A percentile compares a stretch with the other conserved stretches of the same genome.
These are phyloP conservation scores for Claviceps paspali DNA, from an alignment of 2,329 filamentous ascomycete species.

Conservation along the genomic window DNA sequence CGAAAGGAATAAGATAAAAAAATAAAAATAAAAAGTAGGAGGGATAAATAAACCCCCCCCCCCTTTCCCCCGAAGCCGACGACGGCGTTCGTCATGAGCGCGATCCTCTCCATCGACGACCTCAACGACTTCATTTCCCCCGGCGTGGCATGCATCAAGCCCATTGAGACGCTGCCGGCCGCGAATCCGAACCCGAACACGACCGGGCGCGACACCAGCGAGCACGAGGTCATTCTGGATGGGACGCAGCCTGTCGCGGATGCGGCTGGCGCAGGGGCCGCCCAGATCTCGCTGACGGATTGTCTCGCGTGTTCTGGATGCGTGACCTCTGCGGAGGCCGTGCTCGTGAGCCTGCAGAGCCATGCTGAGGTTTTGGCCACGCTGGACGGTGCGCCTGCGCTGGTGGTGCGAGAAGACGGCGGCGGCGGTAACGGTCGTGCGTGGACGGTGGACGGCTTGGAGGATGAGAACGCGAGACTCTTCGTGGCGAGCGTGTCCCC, in stretches of 20 bases:
- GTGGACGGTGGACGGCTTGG: conserved; percentile 30
- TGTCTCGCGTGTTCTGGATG: conserved; percentile 96
- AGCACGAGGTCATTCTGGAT: conserved; percentile 86
- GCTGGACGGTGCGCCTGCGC: conserved; percentile 50
- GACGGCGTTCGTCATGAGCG: conserved; percentile 80
- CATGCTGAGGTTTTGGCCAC: conserved; percentile 79
- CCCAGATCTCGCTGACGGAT: conserved; percentile 90
- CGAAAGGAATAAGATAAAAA: too few relatives aligned
- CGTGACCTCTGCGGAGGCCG: conserved; percentile 91
- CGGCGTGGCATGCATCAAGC: conserved; percentile 95
- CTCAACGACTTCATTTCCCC: conserved; percentile 98
- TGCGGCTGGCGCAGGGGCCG: conserved; percentile 48
- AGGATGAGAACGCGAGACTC: conserved; percentile 50
- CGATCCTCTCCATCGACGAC: conserved; percentile 91
- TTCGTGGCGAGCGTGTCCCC: conserved; percentile 90
- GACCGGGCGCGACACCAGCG: conserved; percentile 14
- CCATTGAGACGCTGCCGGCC: conserved; percentile 75
- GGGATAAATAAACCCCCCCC: too few relatives aligned
- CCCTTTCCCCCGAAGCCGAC: too few relatives aligned
- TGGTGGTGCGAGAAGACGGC: conserved; percentile 20
- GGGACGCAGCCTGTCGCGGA: conserved; percentile 48
- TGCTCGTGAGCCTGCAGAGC: conserved; percentile 89
- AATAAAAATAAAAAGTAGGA: too few relatives aligned
- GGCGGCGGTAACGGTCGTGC: conserved; percentile 16
- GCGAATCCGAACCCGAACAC: conserved; percentile 22